Conservation (phyloP, 352 stramenopile species). For the Phytophthora sansomeana region DNA sequence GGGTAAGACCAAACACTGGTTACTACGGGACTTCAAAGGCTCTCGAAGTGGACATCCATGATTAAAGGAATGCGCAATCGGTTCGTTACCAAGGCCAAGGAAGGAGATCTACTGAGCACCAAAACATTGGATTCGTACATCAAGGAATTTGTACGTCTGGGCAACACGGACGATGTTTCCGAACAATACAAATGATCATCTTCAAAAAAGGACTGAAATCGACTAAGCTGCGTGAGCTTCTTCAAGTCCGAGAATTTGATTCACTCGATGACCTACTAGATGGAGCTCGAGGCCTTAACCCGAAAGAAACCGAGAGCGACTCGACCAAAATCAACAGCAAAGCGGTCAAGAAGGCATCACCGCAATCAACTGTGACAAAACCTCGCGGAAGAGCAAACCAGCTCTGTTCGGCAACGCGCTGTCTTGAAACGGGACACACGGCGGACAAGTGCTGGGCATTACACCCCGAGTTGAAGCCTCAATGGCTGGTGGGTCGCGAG, state of each 20-base stretch:
- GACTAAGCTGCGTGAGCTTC: conserved; percentile 10
- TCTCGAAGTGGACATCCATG: conserved; percentile 11
- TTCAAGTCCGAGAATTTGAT: conserved; percentile 18
- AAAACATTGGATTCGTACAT: conserved; percentile 11
- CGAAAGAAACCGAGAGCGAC: conserved; percentile 2
- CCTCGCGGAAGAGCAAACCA: not conserved
- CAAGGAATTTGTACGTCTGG: conserved; percentile 11
- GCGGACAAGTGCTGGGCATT: conserved; percentile 12
- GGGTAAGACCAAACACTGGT: conserved; percentile 14
- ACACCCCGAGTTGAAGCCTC: conserved; percentile 4
- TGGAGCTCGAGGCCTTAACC: not conserved
- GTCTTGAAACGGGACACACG: conserved; percentile 9
- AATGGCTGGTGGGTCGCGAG: conserved; percentile 5
- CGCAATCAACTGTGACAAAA: not conserved
- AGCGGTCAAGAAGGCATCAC: too few relatives aligned
- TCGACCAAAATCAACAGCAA: too few relatives aligned
- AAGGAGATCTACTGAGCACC: not conserved
- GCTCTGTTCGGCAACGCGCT: conserved; percentile 2
- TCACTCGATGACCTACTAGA: not conserved
- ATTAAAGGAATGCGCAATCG: conserved; percentile 11
- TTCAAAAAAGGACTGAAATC: conserved; percentile 21
- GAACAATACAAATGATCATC: conserved; percentile 24
- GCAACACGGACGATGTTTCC: conserved; percentile 19
- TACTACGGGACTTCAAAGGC: conserved; percentile 6
- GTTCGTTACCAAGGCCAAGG: conserved; percentile 13